phyloP scores from a whole-genome alignment of 176 grass and related monocot species.

The Aegilops speltoides region DNA sequence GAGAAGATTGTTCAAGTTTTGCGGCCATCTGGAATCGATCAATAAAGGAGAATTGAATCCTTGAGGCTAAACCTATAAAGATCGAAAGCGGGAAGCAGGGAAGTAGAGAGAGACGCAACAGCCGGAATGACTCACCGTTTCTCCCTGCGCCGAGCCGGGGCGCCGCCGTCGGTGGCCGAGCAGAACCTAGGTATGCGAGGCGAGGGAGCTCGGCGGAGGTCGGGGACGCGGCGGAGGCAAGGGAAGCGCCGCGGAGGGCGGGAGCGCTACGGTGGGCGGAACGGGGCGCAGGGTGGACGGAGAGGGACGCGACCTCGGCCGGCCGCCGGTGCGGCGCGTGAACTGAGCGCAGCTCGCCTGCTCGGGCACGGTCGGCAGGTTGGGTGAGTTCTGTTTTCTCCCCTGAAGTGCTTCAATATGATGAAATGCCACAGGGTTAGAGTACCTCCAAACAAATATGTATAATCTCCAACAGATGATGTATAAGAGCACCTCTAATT shows the following conservation, averaged over 20 bases:
- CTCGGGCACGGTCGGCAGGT: neutral
- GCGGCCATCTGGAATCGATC: conserved; percentile 13
- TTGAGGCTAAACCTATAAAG: neutral
- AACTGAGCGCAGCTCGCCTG: neutral
- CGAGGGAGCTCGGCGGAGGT: neutral
- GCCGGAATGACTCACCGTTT: neutral
- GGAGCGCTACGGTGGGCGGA: neutral
- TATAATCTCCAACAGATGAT: too few species aligned
- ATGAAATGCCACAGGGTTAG: neutral
- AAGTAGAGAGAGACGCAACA: neutral
- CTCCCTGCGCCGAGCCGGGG: neutral
- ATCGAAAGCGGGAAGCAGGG: neutral
- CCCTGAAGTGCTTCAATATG: neutral
- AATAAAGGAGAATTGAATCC: neutral
- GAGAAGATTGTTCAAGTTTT: neutral
- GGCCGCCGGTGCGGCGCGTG: neutral
- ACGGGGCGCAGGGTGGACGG: neutral
- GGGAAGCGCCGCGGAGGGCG: neutral
- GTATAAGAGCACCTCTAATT: too few species aligned
- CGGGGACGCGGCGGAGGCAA: neutral
- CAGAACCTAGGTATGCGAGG: conserved; percentile 1
- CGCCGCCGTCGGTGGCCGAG: neutral
- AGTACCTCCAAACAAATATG: too few species aligned
- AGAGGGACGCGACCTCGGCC: neutral
- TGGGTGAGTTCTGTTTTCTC: neutral